A percentile compares a stretch with the other conserved stretches of the same genome.
phyloP scores from a whole-genome alignment of 108 stramenopile genomes.

The Fragilaria crotonensis region DNA sequence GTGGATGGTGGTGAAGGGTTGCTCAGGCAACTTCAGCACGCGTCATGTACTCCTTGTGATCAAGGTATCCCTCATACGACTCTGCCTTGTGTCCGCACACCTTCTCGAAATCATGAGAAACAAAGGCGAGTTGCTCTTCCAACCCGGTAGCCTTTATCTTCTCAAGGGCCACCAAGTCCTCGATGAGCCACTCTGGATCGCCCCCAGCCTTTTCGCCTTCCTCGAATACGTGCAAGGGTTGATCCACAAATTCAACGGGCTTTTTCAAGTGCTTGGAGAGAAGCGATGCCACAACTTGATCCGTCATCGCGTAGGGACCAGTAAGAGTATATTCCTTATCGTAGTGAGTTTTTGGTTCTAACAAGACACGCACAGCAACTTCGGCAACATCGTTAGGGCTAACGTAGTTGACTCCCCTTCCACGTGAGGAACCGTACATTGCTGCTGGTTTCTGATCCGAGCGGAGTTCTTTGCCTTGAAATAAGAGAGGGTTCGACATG shows the following conservation, averaged over 20 bases:
- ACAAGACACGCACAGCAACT: conserved; percentile 28
- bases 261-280: conserved; percentile 21
- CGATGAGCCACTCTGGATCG: conserved; percentile 27
- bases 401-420: conserved; percentile 45
- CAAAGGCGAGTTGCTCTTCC: conserved; percentile 15
- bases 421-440: conserved; percentile 30
- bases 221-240: conserved; percentile 28
- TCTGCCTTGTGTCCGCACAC: conserved; percentile 35
- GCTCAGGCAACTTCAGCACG: neutral
- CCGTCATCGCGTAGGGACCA: conserved; percentile 32
- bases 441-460: conserved; percentile 30
- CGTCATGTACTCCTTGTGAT: conserved; percentile 15
- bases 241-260: conserved; percentile 23
- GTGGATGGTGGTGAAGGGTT: too few relatives aligned
- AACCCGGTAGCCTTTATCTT: conserved; percentile 36
- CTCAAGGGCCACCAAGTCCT: conserved; percentile 36
- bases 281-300: conserved; percentile 24
- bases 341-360: conserved; percentile 34
- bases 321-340: conserved; percentile 50
- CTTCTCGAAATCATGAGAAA: conserved; percentile 21
- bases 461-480: conserved; percentile 15
- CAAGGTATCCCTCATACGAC: conserved; percentile 28
- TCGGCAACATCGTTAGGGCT: conserved; percentile 56
- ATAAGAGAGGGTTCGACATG: conserved; percentile 41
- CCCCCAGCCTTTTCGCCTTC: conserved; percentile 20